Base-by-base conservation (phyloP, 2,329 filamentous ascomycete species). In the Fusarium metavorans region DNA sequence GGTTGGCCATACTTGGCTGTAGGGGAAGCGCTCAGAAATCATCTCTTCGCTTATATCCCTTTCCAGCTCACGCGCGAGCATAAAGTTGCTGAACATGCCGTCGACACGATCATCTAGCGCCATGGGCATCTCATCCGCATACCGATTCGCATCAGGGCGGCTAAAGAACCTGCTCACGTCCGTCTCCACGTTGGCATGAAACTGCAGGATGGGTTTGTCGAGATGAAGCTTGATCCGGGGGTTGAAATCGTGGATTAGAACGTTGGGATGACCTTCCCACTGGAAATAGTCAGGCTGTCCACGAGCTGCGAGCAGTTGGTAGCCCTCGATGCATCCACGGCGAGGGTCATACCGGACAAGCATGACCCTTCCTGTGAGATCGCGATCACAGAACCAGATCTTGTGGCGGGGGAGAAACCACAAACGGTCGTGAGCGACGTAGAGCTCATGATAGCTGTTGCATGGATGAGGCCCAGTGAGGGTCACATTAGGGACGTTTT, bases 381-480 rank as follows among this genome's bases (percentile, higher is more conserved):
- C 88, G 3, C 87, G 88, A 81, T 98, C 94, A 68, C 91, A 90
- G 79, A 98, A 96, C 95, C 95, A 98, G 73, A 98, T 86, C 82
- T 94, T 95, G 80, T 94, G 87, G 61, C 89, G 91, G 0, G 94
- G 88, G 1, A 98, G 86, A 78, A 97, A 98, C 95, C 95, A 98
- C 77, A 92, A 91, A 0, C 93, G 92, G 73, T 97, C 89, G 80
- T 97, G 93, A 23, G 91, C 88, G 48, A 88, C 85, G 81, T 93
- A 98, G 3, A 98, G 88, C 30, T 93, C 88, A 67, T 90, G 90
- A 82, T 92, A 98, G 27, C 87, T 91, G 3, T 84, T 76, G 77
- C 88, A 92, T 8, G 92, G 92, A 8, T 86, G 87, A 0, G 92
- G 86, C 1, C 87, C 86, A 1, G 83, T 82, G 32, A 95, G 83